A percentile compares a stretch with the other conserved stretches of the same genome.
phyloP scores from a whole-genome alignment of 768 basidiomycete genomes.

The Flagelloscypha sp. region DNA sequence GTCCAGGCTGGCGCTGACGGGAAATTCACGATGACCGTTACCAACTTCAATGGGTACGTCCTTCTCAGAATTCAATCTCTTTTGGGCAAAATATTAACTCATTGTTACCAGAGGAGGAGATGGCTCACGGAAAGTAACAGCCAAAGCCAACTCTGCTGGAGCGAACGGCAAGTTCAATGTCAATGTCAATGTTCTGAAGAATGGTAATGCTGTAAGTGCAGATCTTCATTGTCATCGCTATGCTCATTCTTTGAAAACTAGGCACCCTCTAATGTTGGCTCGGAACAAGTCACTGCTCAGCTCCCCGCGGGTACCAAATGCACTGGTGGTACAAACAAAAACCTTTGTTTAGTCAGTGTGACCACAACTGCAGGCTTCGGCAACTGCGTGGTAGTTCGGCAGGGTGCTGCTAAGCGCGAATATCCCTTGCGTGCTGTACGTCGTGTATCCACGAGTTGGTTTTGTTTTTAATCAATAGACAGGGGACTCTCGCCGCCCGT shows the following conservation, averaged over 20 bases:
- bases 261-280: constrained; percentile 29
- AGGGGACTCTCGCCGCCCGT: no score
- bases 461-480: no score
- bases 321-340: constrained; percentile 34
- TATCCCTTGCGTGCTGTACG: no score
- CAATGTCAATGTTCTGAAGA: constrained; percentile 33
- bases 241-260: constrained; percentile 12
- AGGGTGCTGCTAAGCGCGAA: constrained; percentile 17
- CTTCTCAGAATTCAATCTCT: not conserved
- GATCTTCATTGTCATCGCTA: not conserved
- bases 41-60: constrained; percentile 42
- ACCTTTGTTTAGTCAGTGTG: constrained; percentile 47
- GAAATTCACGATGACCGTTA: constrained; percentile 29
- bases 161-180: constrained; percentile 24
- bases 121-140: constrained; percentile 39
- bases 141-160: constrained; percentile 37
- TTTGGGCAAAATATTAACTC: not conserved
- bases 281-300: constrained; percentile 32
- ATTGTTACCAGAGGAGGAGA: constrained; percentile 27
- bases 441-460: constrained; percentile 3
- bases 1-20: constrained; percentile 25
- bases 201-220: constrained; percentile 38
- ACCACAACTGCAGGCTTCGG: constrained; percentile 43
- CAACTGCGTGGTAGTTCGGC: constrained; percentile 42
- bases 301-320: constrained; percentile 44